Evolutionary conservation across 169 alveolate species (phyloP).

Genomic region (Plasmodium gonderi): DNA sequence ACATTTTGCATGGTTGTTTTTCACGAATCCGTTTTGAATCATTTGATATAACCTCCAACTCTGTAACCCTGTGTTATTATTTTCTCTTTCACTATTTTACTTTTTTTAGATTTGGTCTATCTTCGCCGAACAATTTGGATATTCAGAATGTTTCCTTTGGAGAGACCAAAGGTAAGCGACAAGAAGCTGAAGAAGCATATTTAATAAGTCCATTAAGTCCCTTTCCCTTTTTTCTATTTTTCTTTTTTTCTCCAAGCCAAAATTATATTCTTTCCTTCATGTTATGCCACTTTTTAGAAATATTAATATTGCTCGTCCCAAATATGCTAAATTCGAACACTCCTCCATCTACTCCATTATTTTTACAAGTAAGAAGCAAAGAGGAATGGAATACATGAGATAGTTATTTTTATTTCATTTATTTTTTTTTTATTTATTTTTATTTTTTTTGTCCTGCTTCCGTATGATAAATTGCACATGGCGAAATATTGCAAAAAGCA

Average conservation of each 20-base stretch:
- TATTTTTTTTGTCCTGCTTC: not conserved
- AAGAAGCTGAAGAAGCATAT: not conserved
- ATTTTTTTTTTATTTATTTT: not conserved
- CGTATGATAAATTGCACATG: not conserved
- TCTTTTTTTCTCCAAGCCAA: not conserved
- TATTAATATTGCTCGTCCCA: slow-evolving; percentile 53
- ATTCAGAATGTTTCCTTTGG: slow-evolving; percentile 43
- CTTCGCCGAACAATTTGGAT: slow-evolving; percentile 48
- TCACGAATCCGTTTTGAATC: not conserved
- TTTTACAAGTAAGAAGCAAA: slow-evolving; percentile 60
- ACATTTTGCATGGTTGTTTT: not conserved
- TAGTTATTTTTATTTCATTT: too few relatives aligned
- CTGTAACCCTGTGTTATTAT: not conserved
- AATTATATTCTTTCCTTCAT: not conserved
- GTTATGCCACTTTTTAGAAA: slow-evolving; percentile 22
- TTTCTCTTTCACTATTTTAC: not conserved
- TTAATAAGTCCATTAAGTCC: not conserved
- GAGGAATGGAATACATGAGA: too few relatives aligned
- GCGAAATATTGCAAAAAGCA: not conserved
- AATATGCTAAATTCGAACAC: slow-evolving; percentile 76
- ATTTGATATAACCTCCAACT: too few relatives aligned
- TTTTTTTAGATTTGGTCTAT: slow-evolving; percentile 49
- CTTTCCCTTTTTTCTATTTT: not conserved
- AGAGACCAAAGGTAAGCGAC: slow-evolving; percentile 42
- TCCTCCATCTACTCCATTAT: slow-evolving; percentile 77